phyloP scores from a whole-genome alignment of 306 rosid genomes.

The Geum urbanum region DNA sequence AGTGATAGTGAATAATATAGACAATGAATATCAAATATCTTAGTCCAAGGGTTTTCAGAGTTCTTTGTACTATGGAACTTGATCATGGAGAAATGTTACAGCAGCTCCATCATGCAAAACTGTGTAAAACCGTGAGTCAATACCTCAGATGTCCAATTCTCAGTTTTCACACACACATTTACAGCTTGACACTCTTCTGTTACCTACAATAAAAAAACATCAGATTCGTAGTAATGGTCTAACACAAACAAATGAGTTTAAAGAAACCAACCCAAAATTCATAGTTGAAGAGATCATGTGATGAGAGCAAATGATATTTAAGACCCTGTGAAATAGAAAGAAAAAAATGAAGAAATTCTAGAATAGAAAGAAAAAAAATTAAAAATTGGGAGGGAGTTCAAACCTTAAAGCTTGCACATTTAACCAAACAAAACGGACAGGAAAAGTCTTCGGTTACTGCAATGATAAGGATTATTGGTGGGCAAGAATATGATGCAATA shows the following conservation, averaged over 20 bases:
- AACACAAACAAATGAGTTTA: constrained; percentile 22
- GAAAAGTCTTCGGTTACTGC: constrained; percentile 78
- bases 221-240: constrained; percentile 24
- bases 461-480: constrained; percentile 18
- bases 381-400: constrained; percentile 9
- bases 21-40: not conserved
- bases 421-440: constrained; percentile 76
- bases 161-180: constrained; percentile 51
- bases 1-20: not conserved
- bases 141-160: constrained; percentile 53
- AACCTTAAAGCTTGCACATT: constrained; percentile 82
- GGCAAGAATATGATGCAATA: not conserved
- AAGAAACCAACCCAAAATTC: constrained; percentile 73
- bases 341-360: constrained; percentile 17
- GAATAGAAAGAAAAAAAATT: not conserved
- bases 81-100: not conserved
- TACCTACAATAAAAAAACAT: constrained; percentile 48
- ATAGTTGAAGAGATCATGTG: constrained; percentile 75
- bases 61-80: constrained; percentile 4
- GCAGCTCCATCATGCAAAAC: not conserved
- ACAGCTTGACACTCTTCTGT: constrained; percentile 66
- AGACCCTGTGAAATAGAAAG: constrained; percentile 57
- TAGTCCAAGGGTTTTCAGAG: not conserved
- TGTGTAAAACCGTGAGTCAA: not conserved
- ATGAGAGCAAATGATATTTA: constrained; percentile 54